Evolutionary conservation across 2,329 filamentous ascomycete species (phyloP).

Genomic region (Cladophialophora exuberans): DNA sequence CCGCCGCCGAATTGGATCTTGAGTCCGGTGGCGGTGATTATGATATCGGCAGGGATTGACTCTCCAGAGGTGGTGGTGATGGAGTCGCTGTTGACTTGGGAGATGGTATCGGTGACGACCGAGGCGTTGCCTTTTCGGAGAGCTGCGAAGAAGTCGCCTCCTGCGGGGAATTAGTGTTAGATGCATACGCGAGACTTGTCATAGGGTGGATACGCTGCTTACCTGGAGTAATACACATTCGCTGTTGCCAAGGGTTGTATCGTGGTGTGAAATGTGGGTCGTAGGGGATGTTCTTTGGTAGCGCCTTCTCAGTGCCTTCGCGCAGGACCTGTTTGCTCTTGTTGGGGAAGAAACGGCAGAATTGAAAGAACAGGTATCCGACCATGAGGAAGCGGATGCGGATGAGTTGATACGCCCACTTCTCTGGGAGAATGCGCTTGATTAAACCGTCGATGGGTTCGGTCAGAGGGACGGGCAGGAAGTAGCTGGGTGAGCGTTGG

Average conservation of each 20-base stretch:
- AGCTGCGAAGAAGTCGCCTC: constrained; percentile 61
- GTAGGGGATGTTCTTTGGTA: constrained; percentile 46
- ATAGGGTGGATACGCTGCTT: background rate
- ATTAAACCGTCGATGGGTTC: constrained; percentile 25
- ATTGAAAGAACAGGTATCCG: constrained; percentile 29
- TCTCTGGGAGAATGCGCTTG: constrained; percentile 28
- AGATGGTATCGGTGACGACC: constrained; percentile 60
- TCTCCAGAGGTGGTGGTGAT: constrained; percentile 53
- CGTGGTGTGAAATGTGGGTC: constrained; percentile 62
- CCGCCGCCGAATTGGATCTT: constrained; percentile 45
- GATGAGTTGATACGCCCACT: constrained; percentile 27
- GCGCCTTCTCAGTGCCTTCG: constrained; percentile 26
- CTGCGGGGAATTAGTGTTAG: constrained; percentile 46
- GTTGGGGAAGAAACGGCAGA: constrained; percentile 32
- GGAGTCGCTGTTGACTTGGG: constrained; percentile 52
- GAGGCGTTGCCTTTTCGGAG: constrained; percentile 55
- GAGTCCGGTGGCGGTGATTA: constrained; percentile 51
- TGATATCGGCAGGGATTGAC: constrained; percentile 45
- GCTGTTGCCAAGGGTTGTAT: constrained; percentile 73
- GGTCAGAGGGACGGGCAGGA: constrained; percentile 46
- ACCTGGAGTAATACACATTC: constrained; percentile 63
- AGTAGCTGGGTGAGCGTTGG: constrained; percentile 75
- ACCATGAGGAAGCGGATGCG: constrained; percentile 28
- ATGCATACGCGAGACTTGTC: background rate
- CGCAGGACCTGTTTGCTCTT: constrained; percentile 22